Evolutionary conservation across 1,284 basidiomycete species (phyloP), one percentile per base, ranked within the genome.

Genomic region (Dichomitus squalens): DNA sequence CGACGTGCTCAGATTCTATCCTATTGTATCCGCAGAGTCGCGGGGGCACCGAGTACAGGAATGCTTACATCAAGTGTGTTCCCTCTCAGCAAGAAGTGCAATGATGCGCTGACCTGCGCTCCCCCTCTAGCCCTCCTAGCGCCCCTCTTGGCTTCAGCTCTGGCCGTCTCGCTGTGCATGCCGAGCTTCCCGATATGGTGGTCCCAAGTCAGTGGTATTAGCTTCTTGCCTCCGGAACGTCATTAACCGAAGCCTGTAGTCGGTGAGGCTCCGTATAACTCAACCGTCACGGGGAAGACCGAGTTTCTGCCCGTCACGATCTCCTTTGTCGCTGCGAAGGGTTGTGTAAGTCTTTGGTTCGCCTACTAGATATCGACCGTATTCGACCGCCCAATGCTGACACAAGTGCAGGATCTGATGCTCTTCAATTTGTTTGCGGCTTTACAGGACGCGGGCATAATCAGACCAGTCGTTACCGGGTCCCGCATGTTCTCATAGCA

Each of bases 231-330:
- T 20, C 31, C 29, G 33, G 29, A 11, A 31, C 11, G 29, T 31
- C 11, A n/a, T 36, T 36, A 16, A n/a, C 35, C 31, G 18, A 18
- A 6, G n/a, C 33, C 29, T 4, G 16, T 34, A 72, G 71, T 79
- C 40, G 76, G 75, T 4, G 74, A 79, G 56, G 64, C 73, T 1
- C 63, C 76, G 2, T 79, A 72, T 68, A 68, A 72, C 49, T 78
- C 76, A 12, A 75, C 70, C 11, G 74, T 79, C 62, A 73, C 70
- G 2, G 70, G 72, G 23, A 67, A 70, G 34, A 69, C 67, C 25
- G 76, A 79, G 63, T 71, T 72, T 50, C 66, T 78, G 9, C 76
- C 77, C 0, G 73, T 79, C 21, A 74, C 75, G 0, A 59, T 78
- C 36, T 72, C 72, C 51, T 71, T 79, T 55, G 66, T 74, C 21